Base-by-base conservation (phyloP, 495 filamentous ascomycete genomes). In the Penicillium robsamsonii region DNA sequence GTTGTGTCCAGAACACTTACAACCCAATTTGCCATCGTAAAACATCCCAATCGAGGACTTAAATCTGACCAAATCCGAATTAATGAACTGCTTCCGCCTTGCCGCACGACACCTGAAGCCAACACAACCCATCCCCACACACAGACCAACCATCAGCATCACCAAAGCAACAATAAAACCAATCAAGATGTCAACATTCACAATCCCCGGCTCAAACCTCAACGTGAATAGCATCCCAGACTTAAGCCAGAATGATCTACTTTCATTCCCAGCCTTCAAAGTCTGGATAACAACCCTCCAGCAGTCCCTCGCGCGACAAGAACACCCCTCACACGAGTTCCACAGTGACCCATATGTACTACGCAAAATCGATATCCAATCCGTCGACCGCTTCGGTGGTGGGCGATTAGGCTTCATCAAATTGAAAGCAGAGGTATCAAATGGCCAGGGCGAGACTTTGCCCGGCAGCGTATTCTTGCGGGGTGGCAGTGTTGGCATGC, bases 381-480 rank as follows among this genome's bases (percentile, higher is more conserved):
- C 87, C 24, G 84, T 83, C 55, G 90, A 93, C 74, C 81, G 83
- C 31, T 95, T 91, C 59, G 84, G 84, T 44, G 67, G 74, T 2
- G 66, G 62, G 3, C 75, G 85, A 9, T 64, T 93, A 20, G 91
- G 92, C 10, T 96, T 96, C 66, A 55, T 96, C 18, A 95, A 95
- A 58, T 67, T 96, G 8, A 80, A 79, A 30, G 82, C 87, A 4
- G 73, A 81, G 12, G 77, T 96, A 1, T 77, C 79, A 15, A 94
- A 90, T 65, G 62, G 70, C 5, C 62, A 66, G 7, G 86, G 84
- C 8, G 87, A 90, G 62, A 75, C 66, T 43, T 80, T 96, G 4
- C 89, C 91, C 1, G 90, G 88, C 4, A 82, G 84, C 31, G 81
- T 92, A 1, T 93, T 96, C 67, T 71, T 96, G 24, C 82, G 91